Evolutionary conservation across 257 asterid genomes (phyloP).

Genomic region (Solanum boliviense): DNA sequence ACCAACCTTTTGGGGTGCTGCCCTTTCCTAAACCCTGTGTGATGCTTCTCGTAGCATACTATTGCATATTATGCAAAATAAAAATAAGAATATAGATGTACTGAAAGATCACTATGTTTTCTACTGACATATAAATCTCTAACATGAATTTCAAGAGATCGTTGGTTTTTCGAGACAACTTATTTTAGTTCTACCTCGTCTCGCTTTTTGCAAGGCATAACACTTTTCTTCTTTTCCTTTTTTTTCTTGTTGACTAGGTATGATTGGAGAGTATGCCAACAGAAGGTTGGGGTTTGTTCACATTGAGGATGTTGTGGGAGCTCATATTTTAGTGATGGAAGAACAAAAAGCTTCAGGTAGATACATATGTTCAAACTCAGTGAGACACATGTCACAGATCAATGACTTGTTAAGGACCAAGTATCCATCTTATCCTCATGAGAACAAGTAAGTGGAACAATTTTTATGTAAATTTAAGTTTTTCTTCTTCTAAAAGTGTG

Average conservation of each 20-base stretch:
- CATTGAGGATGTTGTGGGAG: slow-evolving; percentile 76
- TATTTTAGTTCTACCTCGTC: not conserved
- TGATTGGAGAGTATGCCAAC: slow-evolving; percentile 62
- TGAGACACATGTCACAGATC: slow-evolving; percentile 80
- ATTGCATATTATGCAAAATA: not conserved
- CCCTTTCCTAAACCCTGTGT: no score
- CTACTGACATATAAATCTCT: not conserved
- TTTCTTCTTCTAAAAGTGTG: not conserved
- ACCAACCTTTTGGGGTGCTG: not conserved
- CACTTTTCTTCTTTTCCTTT: not conserved
- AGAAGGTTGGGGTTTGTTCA: slow-evolving; percentile 72
- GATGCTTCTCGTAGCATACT: not conserved
- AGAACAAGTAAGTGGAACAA: slow-evolving; percentile 37
- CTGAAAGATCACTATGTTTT: not conserved
- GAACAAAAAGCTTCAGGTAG: slow-evolving; percentile 65
- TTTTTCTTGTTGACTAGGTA: slow-evolving; percentile 19
- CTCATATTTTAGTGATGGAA: slow-evolving; percentile 86
- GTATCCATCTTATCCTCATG: slow-evolving; percentile 64
- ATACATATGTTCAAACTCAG: slow-evolving; percentile 61
- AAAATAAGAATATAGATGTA: not conserved
- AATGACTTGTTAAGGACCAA: slow-evolving; percentile 50
- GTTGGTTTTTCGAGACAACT: not conserved
- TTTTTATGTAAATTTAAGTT: not conserved
- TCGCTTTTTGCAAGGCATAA: not conserved
- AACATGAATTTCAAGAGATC: not conserved